Base-by-base conservation (phyloP, 345 rosid genomes). In the Pugionium cornutum region DNA sequence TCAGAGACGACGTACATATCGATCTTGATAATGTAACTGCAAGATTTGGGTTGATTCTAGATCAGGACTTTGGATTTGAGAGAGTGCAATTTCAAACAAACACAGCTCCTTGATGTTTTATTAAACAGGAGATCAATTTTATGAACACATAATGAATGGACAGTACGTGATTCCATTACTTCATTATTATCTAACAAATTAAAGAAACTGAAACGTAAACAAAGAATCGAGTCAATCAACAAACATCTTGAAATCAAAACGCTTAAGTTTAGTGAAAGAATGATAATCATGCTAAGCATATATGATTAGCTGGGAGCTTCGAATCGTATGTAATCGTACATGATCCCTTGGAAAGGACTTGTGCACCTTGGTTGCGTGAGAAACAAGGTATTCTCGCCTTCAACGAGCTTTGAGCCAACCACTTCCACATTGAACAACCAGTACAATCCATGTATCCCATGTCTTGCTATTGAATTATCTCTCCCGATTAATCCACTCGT, bases 371-470 rank as follows among this genome's bases (percentile, higher is more conserved):
- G 73, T 34, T 86, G 97, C 2, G 83, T 81, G 10, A 89, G 71
- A 59, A 82, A 84, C 41, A 92, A 66, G 9, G 77, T 76, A 55
- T 89, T 89, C 34, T 79, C 84, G 3, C 91, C 98, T 68, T 77
- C 66, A 61, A 80, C 73, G 30, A 87, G 83, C 59, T 34, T 51
- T 43, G 59, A 35, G 1, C 86, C 88, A 6, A 74, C 68, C 32
- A 92, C 70, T 5, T 84, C 89, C 29, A 87, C 82, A 27, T 59
- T 79, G 70, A 77, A 87, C 66, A 92, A 66, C 89, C 91, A 78
- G 67, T 89, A 86, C 34, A 87, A 77, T n/a, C 98, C 98, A 52
- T 92, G 98, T 75, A 86, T 84, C 53, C 95, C 97, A 50, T 89
- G 95, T 72, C 98, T 87, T 33, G 91, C 91, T 35, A 89, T 81